Percentiles rank a stretch among this genome's conserved stretches.
phyloP scores from a whole-genome alignment of 768 basidiomycete genomes.

The Auricularia cornea region DNA sequence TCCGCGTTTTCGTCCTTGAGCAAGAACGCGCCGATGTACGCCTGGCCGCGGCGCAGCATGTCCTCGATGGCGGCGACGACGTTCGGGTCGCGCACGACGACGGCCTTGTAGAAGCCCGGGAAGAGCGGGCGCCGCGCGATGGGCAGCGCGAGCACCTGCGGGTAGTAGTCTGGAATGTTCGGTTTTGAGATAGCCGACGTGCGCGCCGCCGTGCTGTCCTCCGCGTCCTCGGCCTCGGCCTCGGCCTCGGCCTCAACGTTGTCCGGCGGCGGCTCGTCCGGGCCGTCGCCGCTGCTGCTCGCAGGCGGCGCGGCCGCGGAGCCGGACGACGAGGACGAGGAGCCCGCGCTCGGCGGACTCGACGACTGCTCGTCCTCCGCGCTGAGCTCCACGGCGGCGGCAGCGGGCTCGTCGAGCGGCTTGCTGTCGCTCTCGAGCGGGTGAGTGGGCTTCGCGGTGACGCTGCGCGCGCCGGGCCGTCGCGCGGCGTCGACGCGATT shows the following conservation, averaged over 20 bases:
- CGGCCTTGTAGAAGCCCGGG: conserved; percentile 97
- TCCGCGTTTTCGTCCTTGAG: conserved; percentile 91
- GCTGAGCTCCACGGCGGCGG: not conserved
- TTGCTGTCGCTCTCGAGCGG: not conserved
- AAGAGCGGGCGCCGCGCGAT: conserved; percentile 93
- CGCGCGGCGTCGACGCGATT: not conserved
- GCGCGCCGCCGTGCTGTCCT: not conserved
- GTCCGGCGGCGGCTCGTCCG: not conserved
- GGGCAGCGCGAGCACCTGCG: conserved; percentile 89
- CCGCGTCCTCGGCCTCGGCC: not conserved
- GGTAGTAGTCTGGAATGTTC: conserved; percentile 83
- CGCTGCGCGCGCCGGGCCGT: not conserved
- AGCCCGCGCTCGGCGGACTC: not conserved
- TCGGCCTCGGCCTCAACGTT: not conserved
- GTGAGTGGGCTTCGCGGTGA: not conserved
- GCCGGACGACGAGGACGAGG: not conserved
- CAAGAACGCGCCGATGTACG: conserved; percentile 93
- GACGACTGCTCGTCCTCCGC: not conserved
- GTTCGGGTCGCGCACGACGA: conserved; percentile 81
- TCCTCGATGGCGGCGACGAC: conserved; percentile 94
- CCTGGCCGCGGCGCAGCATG: conserved; percentile 94
- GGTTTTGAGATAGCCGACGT: conserved; percentile 65
- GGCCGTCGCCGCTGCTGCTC: not conserved
- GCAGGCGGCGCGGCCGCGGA: not conserved
- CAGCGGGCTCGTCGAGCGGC: not conserved